Base-by-base conservation (phyloP, 345 rosid species). In the Gossypium longicalyx region DNA sequence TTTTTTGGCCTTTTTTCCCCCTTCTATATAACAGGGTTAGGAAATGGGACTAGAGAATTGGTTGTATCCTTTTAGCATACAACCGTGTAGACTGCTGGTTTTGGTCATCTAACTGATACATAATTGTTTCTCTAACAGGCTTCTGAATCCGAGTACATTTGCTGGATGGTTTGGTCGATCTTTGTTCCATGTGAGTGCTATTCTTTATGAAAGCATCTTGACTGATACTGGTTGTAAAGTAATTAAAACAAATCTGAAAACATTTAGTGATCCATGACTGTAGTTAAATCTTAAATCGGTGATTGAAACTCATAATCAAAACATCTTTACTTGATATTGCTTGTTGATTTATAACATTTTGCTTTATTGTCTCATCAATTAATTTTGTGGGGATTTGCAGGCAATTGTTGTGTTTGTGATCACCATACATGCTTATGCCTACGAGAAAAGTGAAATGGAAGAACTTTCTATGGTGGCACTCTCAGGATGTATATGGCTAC, bases 161-260 rank as follows among this genome's bases (percentile, higher is more conserved):
- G 98, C 99, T 17, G 98, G 99, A 61, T 95, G 99, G 99, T 95
- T 95, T 83, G 98, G 99, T 43, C 92, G 97, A 74, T 90, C 99
- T 19, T 90, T 93, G 34, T 95, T 91, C 77, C 98, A 93, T 85
- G 97, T 91, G 79, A 86, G 97, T 87, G 54, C 68, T 72, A 11
- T 75, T 78, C 27, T 65, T 16, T 72, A 62, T 79, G 17, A 9
- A 51, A 3, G 67, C 22, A 44, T 73, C 11, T 64, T 34, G 53
- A 44, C 61, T 22, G 10, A 51, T 63, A 44, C 25, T 19, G 17
- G 34, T 49, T 4, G 17, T 49, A 1, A 63, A 11, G 51, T 23
- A 54, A 15, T 53, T 64, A 38, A 71, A 41, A 8, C 61, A 61
- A 29, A 20, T 27, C 12, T 17, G 44, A 5, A 57, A 53, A 17